A percentile compares a stretch with the other conserved stretches of the same genome.
Conservation (phyloP, 2,329 filamentous ascomycete species). For the Alternaria arbusti region DNA sequence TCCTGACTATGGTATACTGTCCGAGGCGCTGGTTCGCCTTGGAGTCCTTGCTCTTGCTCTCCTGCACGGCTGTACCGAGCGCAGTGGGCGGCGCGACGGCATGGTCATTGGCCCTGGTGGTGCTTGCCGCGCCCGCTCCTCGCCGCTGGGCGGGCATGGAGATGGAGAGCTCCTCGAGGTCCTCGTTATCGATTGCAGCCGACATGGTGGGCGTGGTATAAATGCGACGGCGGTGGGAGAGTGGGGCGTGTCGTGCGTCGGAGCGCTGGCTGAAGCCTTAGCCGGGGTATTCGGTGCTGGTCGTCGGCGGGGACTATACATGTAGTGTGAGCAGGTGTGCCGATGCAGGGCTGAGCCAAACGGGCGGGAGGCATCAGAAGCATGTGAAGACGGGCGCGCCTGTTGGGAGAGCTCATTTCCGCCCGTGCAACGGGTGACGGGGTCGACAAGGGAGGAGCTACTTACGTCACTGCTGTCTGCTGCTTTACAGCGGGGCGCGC, state of each 20-base stretch:
- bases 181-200: conserved; percentile 74
- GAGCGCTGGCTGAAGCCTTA: conserved; percentile 1
- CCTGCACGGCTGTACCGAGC: conserved; percentile 29
- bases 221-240: not conserved
- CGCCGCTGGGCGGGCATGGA: conserved; percentile 72
- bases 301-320: conserved; percentile 5
- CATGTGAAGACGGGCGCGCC: conserved; percentile 6
- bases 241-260: not conserved
- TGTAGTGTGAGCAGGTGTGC: conserved; percentile 11
- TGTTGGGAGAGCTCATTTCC: not conserved
- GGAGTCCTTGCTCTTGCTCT: conserved; percentile 56
- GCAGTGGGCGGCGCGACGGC: conserved; percentile 32
- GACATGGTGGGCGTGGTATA: conserved; percentile 39
- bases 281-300: conserved; percentile 1
- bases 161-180: conserved; percentile 70
- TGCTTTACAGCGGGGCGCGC: conserved; percentile 11
- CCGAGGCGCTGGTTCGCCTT: conserved; percentile 84
- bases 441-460: not conserved
- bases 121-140: conserved; percentile 30
- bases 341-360: conserved; percentile 9
- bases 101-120: conserved; percentile 45
- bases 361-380: not conserved
- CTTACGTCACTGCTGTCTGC: conserved; percentile 14
- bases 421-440: not conserved
- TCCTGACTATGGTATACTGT: conserved; percentile 88